Evolutionary conservation across 305 asterid species (phyloP).

Genomic region (Fraxinus greggii): DNA sequence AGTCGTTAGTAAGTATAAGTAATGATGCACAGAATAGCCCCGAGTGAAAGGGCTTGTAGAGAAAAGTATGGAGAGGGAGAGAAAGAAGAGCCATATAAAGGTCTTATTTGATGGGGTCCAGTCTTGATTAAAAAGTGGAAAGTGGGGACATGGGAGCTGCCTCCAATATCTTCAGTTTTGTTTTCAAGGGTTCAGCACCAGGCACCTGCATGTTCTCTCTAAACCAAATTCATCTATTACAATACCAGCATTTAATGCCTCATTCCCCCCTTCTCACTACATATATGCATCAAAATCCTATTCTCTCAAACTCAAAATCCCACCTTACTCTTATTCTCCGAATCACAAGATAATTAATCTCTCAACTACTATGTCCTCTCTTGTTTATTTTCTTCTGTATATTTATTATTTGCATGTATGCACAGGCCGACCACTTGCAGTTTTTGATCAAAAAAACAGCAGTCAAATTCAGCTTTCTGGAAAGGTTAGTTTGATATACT

Average conservation of each 20-base stretch:
- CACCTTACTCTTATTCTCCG: background rate
- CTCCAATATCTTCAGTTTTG: slow-evolving; percentile 39
- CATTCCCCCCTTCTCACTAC: slow-evolving; percentile 26
- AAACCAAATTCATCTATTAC: slow-evolving; percentile 35
- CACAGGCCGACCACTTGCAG: slow-evolving; percentile 40
- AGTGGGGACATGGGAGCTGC: slow-evolving; percentile 42
- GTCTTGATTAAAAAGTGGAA: slow-evolving; percentile 12
- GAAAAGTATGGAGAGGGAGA: too few relatives aligned
- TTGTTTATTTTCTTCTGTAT: slow-evolving; percentile 35
- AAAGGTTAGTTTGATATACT: slow-evolving; percentile 29
- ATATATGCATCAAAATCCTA: slow-evolving; percentile 7
- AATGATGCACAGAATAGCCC: too few relatives aligned
- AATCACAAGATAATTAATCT: background rate
- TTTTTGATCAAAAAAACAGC: slow-evolving; percentile 11
- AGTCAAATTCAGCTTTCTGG: slow-evolving; percentile 19
- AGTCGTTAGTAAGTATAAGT: too few relatives aligned
- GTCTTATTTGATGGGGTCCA: background rate
- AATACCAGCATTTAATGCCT: slow-evolving; percentile 60
- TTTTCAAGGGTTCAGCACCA: slow-evolving; percentile 32
- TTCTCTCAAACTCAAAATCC: slow-evolving; percentile 14
- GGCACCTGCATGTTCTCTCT: slow-evolving; percentile 65
- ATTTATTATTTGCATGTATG: slow-evolving; percentile 55
- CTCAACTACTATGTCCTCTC: slow-evolving; percentile 31
- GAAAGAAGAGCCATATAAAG: background rate
- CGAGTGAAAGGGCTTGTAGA: too few relatives aligned